These are phyloP conservation scores for Aurantiochytrium sp. DNA, from an alignment of 108 stramenopile genomes.

Conservation along the genomic window DNA sequence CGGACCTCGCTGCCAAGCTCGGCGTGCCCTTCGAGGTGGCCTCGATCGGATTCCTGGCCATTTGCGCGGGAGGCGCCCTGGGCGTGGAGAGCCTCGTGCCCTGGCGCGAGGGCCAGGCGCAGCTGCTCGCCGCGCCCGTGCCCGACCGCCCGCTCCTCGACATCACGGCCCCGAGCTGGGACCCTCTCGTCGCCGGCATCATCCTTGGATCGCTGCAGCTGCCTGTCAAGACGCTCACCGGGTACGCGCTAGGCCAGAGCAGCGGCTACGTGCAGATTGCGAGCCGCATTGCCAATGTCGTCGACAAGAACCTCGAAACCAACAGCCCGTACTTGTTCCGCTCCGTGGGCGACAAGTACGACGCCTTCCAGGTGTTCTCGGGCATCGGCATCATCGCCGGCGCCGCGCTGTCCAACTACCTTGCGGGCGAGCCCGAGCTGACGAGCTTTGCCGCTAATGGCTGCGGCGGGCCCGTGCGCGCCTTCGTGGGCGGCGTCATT, in stretches of 20 bases:
- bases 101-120: background rate
- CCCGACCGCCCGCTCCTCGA: background rate
- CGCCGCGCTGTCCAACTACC: background rate
- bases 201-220: background rate
- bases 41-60: background rate
- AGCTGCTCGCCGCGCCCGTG: background rate
- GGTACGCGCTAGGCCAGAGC: background rate
- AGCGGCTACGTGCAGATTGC: background rate
- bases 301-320: background rate
- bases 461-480: background rate
- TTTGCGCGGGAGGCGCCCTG: background rate
- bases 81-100: background rate
- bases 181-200: background rate
- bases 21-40: background rate
- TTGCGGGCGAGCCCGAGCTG: background rate
- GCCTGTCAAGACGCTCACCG: background rate
- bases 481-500: background rate
- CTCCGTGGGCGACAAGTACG: background rate
- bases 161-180: background rate
- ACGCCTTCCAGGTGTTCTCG: background rate
- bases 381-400: background rate
- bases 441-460: background rate
- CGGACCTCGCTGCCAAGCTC: background rate
- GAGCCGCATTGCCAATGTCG: too few relatives aligned
- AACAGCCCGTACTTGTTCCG: background rate